Evolutionary conservation across 305 asterid species (phyloP).

Genomic region (Fraxinus sp.): DNA sequence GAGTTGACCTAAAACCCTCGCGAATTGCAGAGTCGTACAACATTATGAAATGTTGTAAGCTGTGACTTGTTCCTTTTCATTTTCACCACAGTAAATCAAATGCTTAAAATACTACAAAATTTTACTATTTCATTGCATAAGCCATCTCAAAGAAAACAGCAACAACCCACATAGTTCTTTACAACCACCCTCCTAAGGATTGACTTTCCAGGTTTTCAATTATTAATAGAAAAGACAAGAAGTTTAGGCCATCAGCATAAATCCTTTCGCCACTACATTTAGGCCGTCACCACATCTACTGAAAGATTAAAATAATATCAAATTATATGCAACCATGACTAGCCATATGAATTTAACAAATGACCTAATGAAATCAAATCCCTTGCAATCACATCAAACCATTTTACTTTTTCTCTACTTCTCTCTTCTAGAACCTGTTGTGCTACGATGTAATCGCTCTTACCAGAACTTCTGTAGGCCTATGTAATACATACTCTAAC

Average conservation of each 20-base stretch:
- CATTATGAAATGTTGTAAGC: not conserved
- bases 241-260: not conserved
- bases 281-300: not conserved
- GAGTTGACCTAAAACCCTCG: not conserved
- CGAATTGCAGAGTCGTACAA: not conserved
- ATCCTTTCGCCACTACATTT: not conserved
- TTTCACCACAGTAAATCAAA: not conserved
- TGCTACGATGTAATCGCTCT: not conserved
- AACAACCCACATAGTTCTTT: not conserved
- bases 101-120: not conserved
- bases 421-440: not conserved
- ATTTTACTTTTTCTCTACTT: not conserved
- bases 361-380: not conserved
- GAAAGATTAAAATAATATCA: not conserved
- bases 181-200: slow-evolving; percentile 1
- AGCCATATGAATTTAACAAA: not conserved
- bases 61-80: not conserved
- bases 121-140: not conserved
- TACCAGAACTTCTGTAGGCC: not conserved
- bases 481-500: not conserved
- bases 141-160: not conserved
- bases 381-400: not conserved
- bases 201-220: not conserved
- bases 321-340: not conserved
- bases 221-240: not conserved